Percentiles rank a stretch among this genome's conserved stretches.
phyloP scores from a whole-genome alignment of 1,139 yeast genomes.

The Yamadazyma sp. region DNA sequence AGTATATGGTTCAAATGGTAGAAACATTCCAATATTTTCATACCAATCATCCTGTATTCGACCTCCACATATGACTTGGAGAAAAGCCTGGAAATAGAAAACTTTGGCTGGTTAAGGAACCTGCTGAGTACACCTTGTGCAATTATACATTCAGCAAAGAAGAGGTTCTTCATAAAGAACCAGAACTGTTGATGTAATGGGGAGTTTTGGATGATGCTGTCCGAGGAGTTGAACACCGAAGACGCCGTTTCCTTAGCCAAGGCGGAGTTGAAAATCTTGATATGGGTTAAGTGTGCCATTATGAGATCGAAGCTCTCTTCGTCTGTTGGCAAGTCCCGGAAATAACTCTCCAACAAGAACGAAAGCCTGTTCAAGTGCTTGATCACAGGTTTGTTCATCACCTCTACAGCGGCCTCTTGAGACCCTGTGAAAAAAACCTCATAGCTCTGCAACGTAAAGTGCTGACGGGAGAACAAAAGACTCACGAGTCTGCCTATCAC shows the following conservation, averaged over 20 bases:
- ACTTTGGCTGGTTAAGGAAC: slow-evolving; percentile 21
- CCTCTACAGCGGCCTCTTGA: background rate
- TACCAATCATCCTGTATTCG: slow-evolving; percentile 31
- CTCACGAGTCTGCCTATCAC: slow-evolving; percentile 24
- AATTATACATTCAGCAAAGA: slow-evolving; percentile 55
- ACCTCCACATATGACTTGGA: slow-evolving; percentile 14
- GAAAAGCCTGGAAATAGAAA: slow-evolving; percentile 9
- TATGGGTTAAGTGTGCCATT: slow-evolving; percentile 18
- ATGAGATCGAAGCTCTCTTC: slow-evolving; percentile 22
- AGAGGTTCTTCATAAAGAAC: slow-evolving; percentile 39
- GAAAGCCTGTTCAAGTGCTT: slow-evolving; percentile 53
- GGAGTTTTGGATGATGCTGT: slow-evolving; percentile 13
- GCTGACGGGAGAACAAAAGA: slow-evolving; percentile 22
- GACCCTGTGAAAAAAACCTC: slow-evolving; percentile 18
- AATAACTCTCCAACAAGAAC: slow-evolving; percentile 41
- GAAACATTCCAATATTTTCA: slow-evolving; percentile 45
- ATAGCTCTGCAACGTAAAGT: slow-evolving; percentile 18
- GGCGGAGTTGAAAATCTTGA: slow-evolving; percentile 28
- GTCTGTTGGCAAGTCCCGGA: slow-evolving; percentile 21
- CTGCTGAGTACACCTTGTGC: slow-evolving; percentile 55
- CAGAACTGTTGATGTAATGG: slow-evolving; percentile 29
- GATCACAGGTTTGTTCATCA: slow-evolving; percentile 38
- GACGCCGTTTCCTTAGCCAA: slow-evolving; percentile 25
- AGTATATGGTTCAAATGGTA: slow-evolving; percentile 57
- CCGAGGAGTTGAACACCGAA: slow-evolving; percentile 22